Evolutionary conservation across 176 grass and related monocot species (phyloP), one percentile per base, ranked within the genome.

Genomic region (Hsuehochloa calcarea): DNA sequence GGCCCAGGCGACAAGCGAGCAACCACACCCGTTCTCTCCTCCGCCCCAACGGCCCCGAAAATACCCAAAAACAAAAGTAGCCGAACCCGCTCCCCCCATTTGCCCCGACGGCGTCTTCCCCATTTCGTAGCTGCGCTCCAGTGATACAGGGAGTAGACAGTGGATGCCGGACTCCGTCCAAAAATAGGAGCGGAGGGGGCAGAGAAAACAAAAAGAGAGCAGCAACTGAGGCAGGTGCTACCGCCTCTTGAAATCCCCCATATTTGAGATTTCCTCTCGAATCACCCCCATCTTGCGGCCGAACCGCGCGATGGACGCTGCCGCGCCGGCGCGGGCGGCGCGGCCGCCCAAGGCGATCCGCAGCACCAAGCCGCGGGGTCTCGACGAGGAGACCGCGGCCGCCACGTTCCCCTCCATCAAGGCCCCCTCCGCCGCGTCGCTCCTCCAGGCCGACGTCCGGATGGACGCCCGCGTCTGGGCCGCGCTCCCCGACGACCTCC

Each of bases 311-410:
- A 90, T 90, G 88, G 80, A 83, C 49, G 50, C 38, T 1, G 17
- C 62, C 10, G 58, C 78, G 26, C 45, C 39, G 80, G 49, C 68
- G 74, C 38, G 47, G 39, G 78, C 82, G 31, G 66, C 91, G 20
- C 80, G 86, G 23, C 84, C 93, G 39, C 92, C 92, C 65, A 96
- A 93, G 88, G 84, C 80, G 77, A 90, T 95, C 52, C 85, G 85
- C 23, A 96, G 91, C 80, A 97, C 92, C 22, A 87, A 91, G 86
- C 95, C 92, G 52, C 92, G 92, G 16, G 95, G 95, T 0, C 84
- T 97, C 49, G 92, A 94, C 81, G 95, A 97, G 86, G 95, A 97
- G 85, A 93, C 92, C 38, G 90, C 91, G 5, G 61, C 87, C 74
- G 65, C 85, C 47, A 77, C 87, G 14, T 84, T 89, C 43, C 38